A percentile compares a stretch with the other conserved stretches of the same genome.
These are phyloP conservation scores for Circinella minor DNA, from an alignment of 371 early-diverging fungal genomes.

Conservation along the genomic window DNA sequence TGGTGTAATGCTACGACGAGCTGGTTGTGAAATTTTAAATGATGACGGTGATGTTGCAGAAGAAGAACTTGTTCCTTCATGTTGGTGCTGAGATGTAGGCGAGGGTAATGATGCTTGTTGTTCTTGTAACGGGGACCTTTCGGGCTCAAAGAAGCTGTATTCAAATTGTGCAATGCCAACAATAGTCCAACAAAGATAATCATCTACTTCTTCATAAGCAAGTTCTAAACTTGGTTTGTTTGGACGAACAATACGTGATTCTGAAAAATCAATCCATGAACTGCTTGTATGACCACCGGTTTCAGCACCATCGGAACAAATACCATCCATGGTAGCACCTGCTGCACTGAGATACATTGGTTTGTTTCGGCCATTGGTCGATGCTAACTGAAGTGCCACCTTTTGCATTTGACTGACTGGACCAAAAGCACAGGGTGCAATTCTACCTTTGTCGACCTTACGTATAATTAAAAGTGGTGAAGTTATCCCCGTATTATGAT, in stretches of 20 bases:
- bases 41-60: background rate
- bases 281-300: conserved; percentile 14
- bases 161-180: conserved; percentile 74
- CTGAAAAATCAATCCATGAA: conserved; percentile 38
- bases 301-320: conserved; percentile 29
- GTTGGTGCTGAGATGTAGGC: background rate
- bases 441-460: conserved; percentile 79
- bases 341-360: conserved; percentile 44
- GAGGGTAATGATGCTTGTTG: conserved; percentile 23
- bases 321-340: conserved; percentile 30
- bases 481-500: conserved; percentile 64
- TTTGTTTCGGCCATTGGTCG: conserved; percentile 28
- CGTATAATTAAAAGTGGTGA: conserved; percentile 78
- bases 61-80: background rate
- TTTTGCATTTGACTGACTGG: conserved; percentile 90
- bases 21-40: background rate
- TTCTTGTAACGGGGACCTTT: background rate
- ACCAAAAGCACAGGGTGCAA: conserved; percentile 68
- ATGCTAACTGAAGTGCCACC: conserved; percentile 71
- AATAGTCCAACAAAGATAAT: conserved; percentile 86
- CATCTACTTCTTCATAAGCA: conserved; percentile 60
- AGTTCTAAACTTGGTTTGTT: conserved; percentile 34
- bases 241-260: conserved; percentile 39
- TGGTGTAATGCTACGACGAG: conserved; percentile 30
- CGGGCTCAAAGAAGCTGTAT: conserved; percentile 54